phyloP scores from a whole-genome alignment of 2,329 filamentous ascomycete genomes.

The Aspergillus pseudotamarii region DNA sequence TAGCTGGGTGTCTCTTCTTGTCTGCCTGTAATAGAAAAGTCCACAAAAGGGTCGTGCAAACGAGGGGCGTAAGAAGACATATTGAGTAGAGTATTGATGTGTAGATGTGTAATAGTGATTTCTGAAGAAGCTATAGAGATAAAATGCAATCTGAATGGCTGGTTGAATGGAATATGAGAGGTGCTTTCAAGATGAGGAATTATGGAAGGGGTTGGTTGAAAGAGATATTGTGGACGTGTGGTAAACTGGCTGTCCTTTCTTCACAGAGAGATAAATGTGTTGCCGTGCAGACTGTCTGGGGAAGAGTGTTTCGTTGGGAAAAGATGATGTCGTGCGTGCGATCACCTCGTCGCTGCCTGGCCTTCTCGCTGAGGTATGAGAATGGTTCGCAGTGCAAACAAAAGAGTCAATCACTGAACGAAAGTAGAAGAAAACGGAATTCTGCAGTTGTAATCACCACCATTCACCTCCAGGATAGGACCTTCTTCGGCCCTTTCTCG shows the following conservation, averaged over 20 bases:
- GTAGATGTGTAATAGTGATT: background rate
- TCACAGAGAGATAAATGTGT: background rate
- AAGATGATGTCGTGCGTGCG: constrained; percentile 5
- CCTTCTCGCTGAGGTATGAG: constrained; percentile 2
- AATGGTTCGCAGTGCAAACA: constrained; percentile 15
- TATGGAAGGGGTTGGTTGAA: background rate
- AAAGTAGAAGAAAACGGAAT: constrained; percentile 11
- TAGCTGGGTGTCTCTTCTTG: background rate
- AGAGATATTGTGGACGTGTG: background rate
- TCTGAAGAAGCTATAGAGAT: constrained; percentile 9
- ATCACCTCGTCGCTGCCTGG: background rate
- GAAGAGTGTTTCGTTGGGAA: background rate
- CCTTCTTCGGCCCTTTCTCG: background rate
- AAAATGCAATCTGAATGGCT: background rate
- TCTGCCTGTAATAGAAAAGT: background rate
- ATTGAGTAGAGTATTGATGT: background rate
- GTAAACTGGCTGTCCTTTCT: background rate
- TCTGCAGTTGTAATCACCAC: constrained; percentile 5
- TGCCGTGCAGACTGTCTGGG: background rate
- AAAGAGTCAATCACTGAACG: constrained; percentile 5
- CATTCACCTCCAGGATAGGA: constrained; percentile 12
- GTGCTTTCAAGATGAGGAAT: constrained; percentile 4
- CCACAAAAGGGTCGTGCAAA: constrained; percentile 10
- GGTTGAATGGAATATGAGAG: background rate
- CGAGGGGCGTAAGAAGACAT: constrained; percentile 1